Percentiles rank a stretch among this genome's conserved stretches.
These are phyloP conservation scores for Aureobasidium subglaciale DNA, from an alignment of 2,329 filamentous ascomycete species.

Conservation along the genomic window DNA sequence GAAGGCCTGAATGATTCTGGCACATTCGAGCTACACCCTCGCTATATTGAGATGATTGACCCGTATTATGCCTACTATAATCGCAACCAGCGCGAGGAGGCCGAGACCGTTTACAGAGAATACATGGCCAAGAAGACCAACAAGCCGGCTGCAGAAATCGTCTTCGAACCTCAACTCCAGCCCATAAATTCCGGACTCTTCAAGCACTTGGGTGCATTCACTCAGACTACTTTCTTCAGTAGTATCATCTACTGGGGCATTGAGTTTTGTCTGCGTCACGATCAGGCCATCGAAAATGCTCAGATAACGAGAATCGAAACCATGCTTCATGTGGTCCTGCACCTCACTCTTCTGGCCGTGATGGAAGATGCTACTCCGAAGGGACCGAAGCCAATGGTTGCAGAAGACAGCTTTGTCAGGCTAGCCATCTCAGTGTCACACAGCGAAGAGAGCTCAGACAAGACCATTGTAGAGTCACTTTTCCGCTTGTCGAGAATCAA, in stretches of 20 bases:
- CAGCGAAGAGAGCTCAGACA: neutral
- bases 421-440: constrained; percentile 6
- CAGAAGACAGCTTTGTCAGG: constrained; percentile 17
- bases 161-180: constrained; percentile 81
- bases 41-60: constrained; percentile 82
- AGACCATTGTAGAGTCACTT: constrained; percentile 47
- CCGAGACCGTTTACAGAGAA: constrained; percentile 79
- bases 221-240: constrained; percentile 74
- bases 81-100: constrained; percentile 94
- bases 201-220: constrained; percentile 68
- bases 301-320: constrained; percentile 79
- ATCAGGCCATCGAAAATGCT: constrained; percentile 63
- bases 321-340: constrained; percentile 84
- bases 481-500: constrained; percentile 54
- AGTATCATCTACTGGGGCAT: constrained; percentile 87
- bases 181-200: constrained; percentile 73
- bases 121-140: constrained; percentile 83
- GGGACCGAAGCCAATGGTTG: constrained; percentile 5
- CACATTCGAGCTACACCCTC: constrained; percentile 83
- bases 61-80: constrained; percentile 95
- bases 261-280: constrained; percentile 67
- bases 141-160: constrained; percentile 71
- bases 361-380: constrained; percentile 56
- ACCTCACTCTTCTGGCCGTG: constrained; percentile 78
- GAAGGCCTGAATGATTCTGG: constrained; percentile 90